Evolutionary conservation across 345 rosid species (phyloP).

Genomic region (Lagerstroemia speciosa): DNA sequence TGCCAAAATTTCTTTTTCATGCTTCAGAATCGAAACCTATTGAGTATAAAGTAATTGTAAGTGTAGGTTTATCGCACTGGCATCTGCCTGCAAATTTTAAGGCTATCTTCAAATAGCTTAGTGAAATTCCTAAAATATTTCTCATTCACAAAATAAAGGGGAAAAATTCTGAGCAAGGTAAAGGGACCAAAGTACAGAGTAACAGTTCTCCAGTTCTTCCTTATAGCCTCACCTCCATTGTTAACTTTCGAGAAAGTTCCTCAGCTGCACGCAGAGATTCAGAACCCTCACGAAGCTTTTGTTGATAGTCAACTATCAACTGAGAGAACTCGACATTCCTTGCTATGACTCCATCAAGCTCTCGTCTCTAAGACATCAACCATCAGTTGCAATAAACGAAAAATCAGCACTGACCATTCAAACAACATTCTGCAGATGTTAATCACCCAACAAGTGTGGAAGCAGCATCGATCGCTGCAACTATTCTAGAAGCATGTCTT

Average conservation of each 20-base stretch:
- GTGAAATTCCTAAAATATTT: background rate
- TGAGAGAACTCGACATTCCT: conserved; percentile 89
- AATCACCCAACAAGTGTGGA: background rate
- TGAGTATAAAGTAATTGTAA: conserved; percentile 5
- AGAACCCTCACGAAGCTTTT: conserved; percentile 69
- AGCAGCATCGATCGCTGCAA: background rate
- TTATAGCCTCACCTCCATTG: conserved; percentile 58
- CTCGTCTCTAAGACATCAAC: conserved; percentile 44
- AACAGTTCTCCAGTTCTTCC: background rate
- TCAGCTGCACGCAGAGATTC: conserved; percentile 62
- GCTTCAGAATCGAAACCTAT: conserved; percentile 65
- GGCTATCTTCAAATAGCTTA: background rate
- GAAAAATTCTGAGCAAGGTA: background rate
- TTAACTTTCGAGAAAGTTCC: conserved; percentile 68
- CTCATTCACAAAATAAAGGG: background rate
- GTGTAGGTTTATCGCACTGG: background rate
- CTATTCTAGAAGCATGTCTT: background rate
- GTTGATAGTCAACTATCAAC: conserved; percentile 67
- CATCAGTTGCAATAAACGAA: conserved; percentile 1
- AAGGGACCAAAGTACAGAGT: background rate
- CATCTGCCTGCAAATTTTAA: background rate
- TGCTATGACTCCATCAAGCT: conserved; percentile 49
- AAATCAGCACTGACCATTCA: background rate
- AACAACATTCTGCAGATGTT: background rate
- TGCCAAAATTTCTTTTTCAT: conserved; percentile 67